These are phyloP conservation scores for Cordyceps javanica DNA, from an alignment of 2,329 filamentous ascomycete species.

Conservation along the genomic window DNA sequence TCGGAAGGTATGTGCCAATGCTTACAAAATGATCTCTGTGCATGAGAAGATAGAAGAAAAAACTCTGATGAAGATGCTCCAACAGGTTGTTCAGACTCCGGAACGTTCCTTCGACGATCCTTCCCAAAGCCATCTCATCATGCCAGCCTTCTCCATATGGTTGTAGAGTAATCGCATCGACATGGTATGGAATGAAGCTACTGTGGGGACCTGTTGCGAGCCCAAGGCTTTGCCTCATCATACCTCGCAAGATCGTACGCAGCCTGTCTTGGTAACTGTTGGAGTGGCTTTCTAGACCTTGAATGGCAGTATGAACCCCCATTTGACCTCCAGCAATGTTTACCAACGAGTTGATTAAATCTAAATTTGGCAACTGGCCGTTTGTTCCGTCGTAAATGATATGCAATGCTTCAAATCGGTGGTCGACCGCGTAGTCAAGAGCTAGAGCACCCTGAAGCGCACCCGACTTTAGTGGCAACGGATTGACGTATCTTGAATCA, in stretches of 20 bases:
- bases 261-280: slow-evolving; percentile 77
- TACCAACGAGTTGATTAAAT: slow-evolving; percentile 90
- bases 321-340: slow-evolving; percentile 86
- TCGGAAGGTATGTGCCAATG: slow-evolving; percentile 94
- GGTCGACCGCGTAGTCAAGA: slow-evolving; percentile 85
- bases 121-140: slow-evolving; percentile 92
- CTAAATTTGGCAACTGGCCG: slow-evolving; percentile 89
- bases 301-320: slow-evolving; percentile 76
- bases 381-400: slow-evolving; percentile 94
- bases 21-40: slow-evolving; percentile 89
- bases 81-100: slow-evolving; percentile 92
- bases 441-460: slow-evolving; percentile 88
- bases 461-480: slow-evolving; percentile 83
- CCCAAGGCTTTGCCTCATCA: slow-evolving; percentile 86
- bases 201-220: slow-evolving; percentile 88
- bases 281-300: slow-evolving; percentile 79
- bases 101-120: slow-evolving; percentile 84
- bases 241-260: slow-evolving; percentile 82
- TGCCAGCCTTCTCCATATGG: slow-evolving; percentile 91
- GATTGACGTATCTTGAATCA: slow-evolving; percentile 60
- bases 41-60: slow-evolving; percentile 98
- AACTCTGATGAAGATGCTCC: slow-evolving; percentile 95
- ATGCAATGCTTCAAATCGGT: slow-evolving; percentile 80
- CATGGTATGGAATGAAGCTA: slow-evolving; percentile 94
- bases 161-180: slow-evolving; percentile 90